A percentile compares a stretch with the other conserved stretches of the same genome.
Conservation (phyloP, 2,329 filamentous ascomycete genomes). For the Botryosphaeria dothidea region DNA sequence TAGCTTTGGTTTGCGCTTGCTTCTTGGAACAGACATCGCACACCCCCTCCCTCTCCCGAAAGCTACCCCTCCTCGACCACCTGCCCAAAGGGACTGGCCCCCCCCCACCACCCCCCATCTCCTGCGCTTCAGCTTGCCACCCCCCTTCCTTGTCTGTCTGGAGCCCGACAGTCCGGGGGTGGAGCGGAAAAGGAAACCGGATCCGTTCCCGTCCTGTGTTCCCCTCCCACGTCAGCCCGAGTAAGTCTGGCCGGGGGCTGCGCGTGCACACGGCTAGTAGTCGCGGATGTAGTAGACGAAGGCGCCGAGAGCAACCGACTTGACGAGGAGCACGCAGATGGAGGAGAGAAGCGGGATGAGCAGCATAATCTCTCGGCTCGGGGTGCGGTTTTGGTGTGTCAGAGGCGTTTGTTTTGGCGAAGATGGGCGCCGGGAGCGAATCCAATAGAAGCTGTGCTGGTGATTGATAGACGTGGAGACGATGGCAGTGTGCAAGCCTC, state of each 20-base stretch:
- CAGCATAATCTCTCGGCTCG: conserved; percentile 25
- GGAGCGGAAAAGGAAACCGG: background rate
- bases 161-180: background rate
- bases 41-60: background rate
- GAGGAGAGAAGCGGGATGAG: conserved; percentile 18
- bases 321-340: conserved; percentile 21
- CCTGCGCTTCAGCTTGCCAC: background rate
- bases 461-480: background rate
- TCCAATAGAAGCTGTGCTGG: background rate
- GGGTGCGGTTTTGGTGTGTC: background rate
- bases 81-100: background rate
- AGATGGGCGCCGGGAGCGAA: background rate
- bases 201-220: background rate
- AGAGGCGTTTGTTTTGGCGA: background rate
- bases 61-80: background rate
- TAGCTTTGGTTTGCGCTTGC: background rate
- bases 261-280: background rate
- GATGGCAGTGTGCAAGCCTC: background rate
- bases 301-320: conserved; percentile 17
- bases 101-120: background rate
- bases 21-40: background rate
- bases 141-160: background rate
- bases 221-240: background rate
- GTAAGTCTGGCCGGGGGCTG: background rate
- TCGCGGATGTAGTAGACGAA: conserved; percentile 19